These are phyloP conservation scores for Auriscalpium orientale DNA, from an alignment of 768 basidiomycete species.

Conservation along the genomic window DNA sequence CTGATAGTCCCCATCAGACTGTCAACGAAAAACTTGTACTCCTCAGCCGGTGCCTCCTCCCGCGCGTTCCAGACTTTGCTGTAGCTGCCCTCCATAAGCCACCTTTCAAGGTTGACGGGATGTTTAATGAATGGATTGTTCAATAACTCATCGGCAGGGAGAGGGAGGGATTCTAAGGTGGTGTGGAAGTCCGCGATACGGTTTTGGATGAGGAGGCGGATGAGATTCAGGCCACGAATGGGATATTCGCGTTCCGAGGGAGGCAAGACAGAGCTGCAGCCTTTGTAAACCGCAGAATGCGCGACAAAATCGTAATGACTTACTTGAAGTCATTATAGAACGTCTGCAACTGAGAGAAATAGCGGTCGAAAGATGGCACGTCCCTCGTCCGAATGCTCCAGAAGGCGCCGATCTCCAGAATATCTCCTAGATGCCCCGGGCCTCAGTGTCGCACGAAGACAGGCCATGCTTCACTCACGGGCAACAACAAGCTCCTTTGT, in stretches of 20 bases:
- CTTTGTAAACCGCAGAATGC: neutral
- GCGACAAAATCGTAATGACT: neutral
- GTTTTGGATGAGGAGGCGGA: conserved; percentile 90
- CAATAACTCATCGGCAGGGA: conserved; percentile 57
- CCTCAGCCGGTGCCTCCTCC: conserved; percentile 85
- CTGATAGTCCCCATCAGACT: conserved; percentile 91
- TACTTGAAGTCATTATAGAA: conserved; percentile 86
- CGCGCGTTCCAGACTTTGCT: conserved; percentile 97
- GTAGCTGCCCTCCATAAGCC: conserved; percentile 99
- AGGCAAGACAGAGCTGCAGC: conserved; percentile 59
- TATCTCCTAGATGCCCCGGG: conserved; percentile 56
- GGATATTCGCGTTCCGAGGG: conserved; percentile 82
- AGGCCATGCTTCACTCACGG: conserved; percentile 2
- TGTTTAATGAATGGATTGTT: conserved; percentile 73
- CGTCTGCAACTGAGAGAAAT: conserved; percentile 84
- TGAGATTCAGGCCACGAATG: conserved; percentile 88
- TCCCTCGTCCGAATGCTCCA: conserved; percentile 86
- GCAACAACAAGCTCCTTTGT: conserved; percentile 48
- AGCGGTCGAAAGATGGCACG: conserved; percentile 90
- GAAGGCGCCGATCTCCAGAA: conserved; percentile 93
- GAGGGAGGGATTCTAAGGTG: conserved; percentile 80
- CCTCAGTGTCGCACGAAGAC: neutral
- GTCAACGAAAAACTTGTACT: conserved; percentile 92
- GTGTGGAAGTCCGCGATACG: conserved; percentile 98
- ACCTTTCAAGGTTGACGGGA: conserved; percentile 87